Conservation (phyloP, 2,329 filamentous ascomycete genomes). For the Phialophora chinensis region DNA sequence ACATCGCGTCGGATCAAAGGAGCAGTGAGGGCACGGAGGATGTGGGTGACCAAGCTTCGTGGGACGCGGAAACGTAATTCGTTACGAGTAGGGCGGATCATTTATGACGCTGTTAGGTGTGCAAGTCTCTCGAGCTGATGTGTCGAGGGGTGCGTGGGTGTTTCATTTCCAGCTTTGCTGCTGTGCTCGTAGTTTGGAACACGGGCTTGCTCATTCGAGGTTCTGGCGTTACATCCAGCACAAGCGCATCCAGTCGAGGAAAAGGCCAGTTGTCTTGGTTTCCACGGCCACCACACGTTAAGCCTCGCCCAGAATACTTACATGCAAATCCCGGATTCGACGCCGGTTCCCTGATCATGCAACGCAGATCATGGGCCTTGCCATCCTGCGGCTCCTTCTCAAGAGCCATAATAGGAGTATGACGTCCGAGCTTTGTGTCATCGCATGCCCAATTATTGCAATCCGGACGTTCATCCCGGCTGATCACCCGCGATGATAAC, state of each 20-base stretch:
- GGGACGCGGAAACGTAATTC: not conserved
- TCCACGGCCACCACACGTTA: not conserved
- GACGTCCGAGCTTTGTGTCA: not conserved
- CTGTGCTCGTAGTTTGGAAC: not conserved
- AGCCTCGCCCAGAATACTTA: not conserved
- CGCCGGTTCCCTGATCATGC: not conserved
- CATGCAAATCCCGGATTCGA: not conserved
- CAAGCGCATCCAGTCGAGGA: not conserved
- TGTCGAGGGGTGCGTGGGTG: not conserved
- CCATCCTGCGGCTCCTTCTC: not conserved
- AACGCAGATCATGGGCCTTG: not conserved
- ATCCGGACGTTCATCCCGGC: not conserved
- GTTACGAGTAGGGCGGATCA: not conserved
- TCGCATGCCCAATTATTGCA: not conserved
- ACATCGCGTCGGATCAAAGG: not conserved
- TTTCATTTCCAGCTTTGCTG: not conserved
- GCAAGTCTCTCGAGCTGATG: not conserved
- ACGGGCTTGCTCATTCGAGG: not conserved
- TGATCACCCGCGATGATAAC: not conserved
- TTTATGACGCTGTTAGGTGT: not conserved
- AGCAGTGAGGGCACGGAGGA: not conserved
- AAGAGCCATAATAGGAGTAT: not conserved
- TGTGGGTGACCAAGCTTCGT: not conserved
- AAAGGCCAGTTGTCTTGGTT: not conserved
- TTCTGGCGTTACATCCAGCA: not conserved